A percentile compares a stretch with the other conserved stretches of the same genome.
Evolutionary conservation across 768 basidiomycete species (phyloP).

Genomic region (Pleurotus sapidus): DNA sequence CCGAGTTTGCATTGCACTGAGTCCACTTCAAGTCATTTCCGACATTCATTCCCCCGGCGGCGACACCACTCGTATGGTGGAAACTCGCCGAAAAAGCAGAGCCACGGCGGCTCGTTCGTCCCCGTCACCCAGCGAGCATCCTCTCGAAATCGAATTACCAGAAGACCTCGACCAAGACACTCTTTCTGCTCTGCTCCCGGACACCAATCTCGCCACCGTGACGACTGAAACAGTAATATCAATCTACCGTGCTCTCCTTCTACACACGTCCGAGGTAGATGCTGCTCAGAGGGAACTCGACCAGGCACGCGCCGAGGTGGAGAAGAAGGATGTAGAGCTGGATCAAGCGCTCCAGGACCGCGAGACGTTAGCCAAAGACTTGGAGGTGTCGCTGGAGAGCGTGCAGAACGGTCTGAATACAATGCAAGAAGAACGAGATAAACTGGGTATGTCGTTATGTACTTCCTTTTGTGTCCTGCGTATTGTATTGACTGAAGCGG

Average conservation of each 20-base stretch:
- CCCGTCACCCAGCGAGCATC: slow-evolving; percentile 10
- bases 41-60: background rate
- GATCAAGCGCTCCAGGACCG: slow-evolving; percentile 83
- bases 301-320: slow-evolving; percentile 61
- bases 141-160: slow-evolving; percentile 49
- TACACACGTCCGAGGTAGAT: slow-evolving; percentile 56
- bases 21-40: too few species aligned
- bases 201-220: slow-evolving; percentile 51
- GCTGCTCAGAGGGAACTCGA: slow-evolving; percentile 62
- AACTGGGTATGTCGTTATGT: slow-evolving; percentile 50
- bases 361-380: slow-evolving; percentile 56
- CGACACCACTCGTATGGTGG: slow-evolving; percentile 28
- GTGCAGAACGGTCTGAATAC: slow-evolving; percentile 54
- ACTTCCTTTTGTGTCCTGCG: slow-evolving; percentile 7
- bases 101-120: slow-evolving; percentile 37
- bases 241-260: slow-evolving; percentile 60
- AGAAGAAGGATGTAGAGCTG: slow-evolving; percentile 77
- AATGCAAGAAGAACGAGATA: slow-evolving; percentile 61
- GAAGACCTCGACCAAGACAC: slow-evolving; percentile 64
- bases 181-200: slow-evolving; percentile 61
- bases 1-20: too few species aligned
- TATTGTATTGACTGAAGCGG: slow-evolving; percentile 17
- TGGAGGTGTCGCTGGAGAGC: slow-evolving; percentile 49
- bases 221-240: slow-evolving; percentile 57
- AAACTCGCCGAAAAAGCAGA: slow-evolving; percentile 65